A percentile compares a stretch with the other conserved stretches of the same genome.
phyloP scores from a whole-genome alignment of 495 filamentous ascomycete species.

The Talaromyces ruber region DNA sequence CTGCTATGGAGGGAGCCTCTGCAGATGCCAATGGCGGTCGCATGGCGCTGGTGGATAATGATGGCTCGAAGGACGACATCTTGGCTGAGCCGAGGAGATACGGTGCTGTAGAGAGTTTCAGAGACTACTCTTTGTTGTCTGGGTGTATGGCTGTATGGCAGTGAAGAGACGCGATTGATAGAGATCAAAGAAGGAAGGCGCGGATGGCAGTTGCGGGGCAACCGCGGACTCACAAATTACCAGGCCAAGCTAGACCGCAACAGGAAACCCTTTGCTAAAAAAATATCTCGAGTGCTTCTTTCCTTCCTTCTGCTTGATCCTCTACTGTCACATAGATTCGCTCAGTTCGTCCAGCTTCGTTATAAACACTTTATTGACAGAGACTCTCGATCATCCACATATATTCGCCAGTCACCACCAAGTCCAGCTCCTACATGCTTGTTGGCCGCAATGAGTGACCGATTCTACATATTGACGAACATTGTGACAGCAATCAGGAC shows the following conservation, averaged over 20 bases:
- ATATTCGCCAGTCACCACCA: neutral
- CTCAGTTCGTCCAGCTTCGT: neutral
- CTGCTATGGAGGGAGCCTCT: constrained; percentile 58
- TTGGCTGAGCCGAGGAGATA: constrained; percentile 1
- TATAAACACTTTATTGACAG: neutral
- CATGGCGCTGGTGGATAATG: constrained; percentile 65
- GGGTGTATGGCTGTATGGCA: neutral
- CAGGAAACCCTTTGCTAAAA: neutral
- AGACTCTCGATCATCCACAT: neutral
- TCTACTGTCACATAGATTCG: neutral
- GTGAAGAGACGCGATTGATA: neutral
- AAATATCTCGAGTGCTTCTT: neutral
- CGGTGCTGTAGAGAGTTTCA: neutral
- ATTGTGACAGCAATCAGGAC: neutral
- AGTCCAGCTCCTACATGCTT: neutral
- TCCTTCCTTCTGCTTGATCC: neutral
- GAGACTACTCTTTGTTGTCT: neutral
- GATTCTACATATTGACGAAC: neutral
- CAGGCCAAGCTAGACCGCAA: neutral
- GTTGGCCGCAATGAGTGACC: constrained; percentile 1
- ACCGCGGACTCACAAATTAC: neutral
- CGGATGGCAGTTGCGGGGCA: constrained; percentile 5
- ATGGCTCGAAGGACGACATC: constrained; percentile 73
- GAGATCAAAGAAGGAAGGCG: neutral
- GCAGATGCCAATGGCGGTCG: constrained; percentile 55